These are phyloP conservation scores for Colletotrichum lindemuthianum DNA, from an alignment of 2,329 filamentous ascomycete genomes.

Conservation along the genomic window DNA sequence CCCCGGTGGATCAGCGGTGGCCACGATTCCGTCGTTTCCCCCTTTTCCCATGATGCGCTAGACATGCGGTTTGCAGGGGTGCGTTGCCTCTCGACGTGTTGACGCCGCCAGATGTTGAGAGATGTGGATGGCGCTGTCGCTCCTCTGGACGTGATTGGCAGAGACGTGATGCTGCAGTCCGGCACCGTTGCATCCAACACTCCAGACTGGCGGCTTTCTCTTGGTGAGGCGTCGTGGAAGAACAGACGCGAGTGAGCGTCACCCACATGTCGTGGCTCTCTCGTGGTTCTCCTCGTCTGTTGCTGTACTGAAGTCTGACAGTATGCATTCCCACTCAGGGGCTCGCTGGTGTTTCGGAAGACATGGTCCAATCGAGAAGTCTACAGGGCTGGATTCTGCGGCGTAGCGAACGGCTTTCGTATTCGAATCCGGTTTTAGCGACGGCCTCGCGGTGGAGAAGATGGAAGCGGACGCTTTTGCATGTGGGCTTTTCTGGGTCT, in stretches of 20 bases:
- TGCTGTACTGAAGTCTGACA: background rate
- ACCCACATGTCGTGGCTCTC: background rate
- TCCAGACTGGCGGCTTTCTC: conserved; percentile 13
- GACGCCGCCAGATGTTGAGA: conserved; percentile 27
- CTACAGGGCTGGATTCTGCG: conserved; percentile 17
- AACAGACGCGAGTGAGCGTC: background rate
- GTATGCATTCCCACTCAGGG: background rate
- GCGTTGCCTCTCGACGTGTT: background rate
- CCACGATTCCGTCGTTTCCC: conserved; percentile 17
- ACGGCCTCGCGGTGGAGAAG: conserved; percentile 13
- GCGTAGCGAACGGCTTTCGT: conserved; percentile 21
- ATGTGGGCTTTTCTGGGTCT: too few species aligned
- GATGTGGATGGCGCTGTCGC: conserved; percentile 33
- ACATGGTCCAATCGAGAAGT: conserved; percentile 15
- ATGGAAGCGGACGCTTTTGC: background rate
- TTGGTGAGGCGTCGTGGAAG: too few species aligned
- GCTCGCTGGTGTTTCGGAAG: conserved; percentile 14
- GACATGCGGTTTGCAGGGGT: conserved; percentile 19
- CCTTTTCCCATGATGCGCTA: conserved; percentile 20
- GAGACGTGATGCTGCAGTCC: conserved; percentile 10
- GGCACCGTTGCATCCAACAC: conserved; percentile 18
- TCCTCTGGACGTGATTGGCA: conserved; percentile 24
- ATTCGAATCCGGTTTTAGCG: conserved; percentile 26
- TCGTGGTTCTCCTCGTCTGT: background rate
- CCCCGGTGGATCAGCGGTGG: conserved; percentile 5